phyloP scores from a whole-genome alignment of 179 eudicot species.

The Corrigiola litoralis region DNA sequence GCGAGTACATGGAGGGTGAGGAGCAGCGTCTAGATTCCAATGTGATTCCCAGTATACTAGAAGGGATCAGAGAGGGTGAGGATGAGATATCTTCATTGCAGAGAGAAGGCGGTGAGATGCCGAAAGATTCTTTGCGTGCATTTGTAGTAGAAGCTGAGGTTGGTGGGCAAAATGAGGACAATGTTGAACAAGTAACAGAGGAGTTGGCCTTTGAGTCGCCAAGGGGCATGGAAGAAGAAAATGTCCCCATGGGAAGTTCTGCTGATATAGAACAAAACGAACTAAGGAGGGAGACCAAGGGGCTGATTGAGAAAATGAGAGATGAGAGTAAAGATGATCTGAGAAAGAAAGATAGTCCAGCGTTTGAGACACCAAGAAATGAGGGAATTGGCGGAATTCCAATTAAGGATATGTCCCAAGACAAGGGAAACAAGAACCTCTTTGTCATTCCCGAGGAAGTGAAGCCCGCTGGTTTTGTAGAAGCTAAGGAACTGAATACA shows the following conservation, averaged over 20 bases:
- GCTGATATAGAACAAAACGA: conserved; percentile 19
- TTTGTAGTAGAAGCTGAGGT: conserved; percentile 21
- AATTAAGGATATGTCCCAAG: conserved; percentile 11
- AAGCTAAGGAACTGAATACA: no score
- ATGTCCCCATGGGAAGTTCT: background rate
- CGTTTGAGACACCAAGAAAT: background rate
- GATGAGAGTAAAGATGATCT: conserved; percentile 26
- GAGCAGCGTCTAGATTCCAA: conserved; percentile 17
- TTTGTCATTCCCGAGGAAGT: no score
- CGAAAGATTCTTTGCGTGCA: conserved; percentile 16
- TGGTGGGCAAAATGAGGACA: conserved; percentile 17
- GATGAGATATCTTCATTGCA: conserved; percentile 18
- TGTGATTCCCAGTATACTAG: conserved; percentile 17
- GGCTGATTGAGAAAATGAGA: conserved; percentile 23
- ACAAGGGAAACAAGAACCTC: no score
- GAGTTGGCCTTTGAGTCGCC: conserved; percentile 13
- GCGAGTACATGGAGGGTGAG: conserved; percentile 23
- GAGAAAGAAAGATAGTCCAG: background rate
- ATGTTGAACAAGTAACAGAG: conserved; percentile 22
- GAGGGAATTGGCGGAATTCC: conserved; percentile 3
- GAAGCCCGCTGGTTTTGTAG: no score
- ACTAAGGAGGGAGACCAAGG: conserved; percentile 25
- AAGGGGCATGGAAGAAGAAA: conserved; percentile 2
- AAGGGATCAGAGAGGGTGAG: conserved; percentile 34
- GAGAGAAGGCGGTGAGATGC: conserved; percentile 17